A percentile compares a stretch with the other conserved stretches of the same genome.
These are phyloP conservation scores for Coniella vitis DNA, from an alignment of 2,329 filamentous ascomycete genomes.

Conservation along the genomic window DNA sequence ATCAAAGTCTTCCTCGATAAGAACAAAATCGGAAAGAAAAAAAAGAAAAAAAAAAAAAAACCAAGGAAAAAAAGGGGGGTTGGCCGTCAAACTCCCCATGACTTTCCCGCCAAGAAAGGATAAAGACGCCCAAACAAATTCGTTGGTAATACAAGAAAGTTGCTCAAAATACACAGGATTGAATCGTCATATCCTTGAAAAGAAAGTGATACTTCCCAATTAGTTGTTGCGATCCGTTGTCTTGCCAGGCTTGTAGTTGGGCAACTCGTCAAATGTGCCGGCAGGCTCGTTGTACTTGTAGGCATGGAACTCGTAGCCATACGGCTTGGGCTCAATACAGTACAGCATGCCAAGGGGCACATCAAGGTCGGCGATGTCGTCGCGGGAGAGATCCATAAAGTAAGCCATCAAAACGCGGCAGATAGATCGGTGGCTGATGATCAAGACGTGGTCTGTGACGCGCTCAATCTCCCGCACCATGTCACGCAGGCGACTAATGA, in stretches of 20 bases:
- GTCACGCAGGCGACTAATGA: conserved; percentile 89
- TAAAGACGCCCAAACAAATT: background rate
- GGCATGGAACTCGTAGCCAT: conserved; percentile 93
- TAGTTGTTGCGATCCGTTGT: conserved; percentile 37
- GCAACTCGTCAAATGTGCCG: conserved; percentile 78
- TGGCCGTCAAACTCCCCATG: no score
- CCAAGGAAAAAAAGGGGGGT: no score
- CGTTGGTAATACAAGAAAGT: background rate
- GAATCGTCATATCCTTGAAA: no score
- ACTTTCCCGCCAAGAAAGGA: no score
- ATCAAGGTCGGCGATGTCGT: conserved; percentile 91
- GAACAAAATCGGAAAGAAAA: no score
- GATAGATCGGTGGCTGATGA: conserved; percentile 88
- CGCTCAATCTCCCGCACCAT: conserved; percentile 97
- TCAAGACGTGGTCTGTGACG: conserved; percentile 89
- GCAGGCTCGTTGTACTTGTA: conserved; percentile 78
- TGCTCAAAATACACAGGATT: no score
- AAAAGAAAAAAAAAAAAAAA: no score
- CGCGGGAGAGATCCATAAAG: conserved; percentile 84
- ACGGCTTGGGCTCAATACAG: conserved; percentile 93
- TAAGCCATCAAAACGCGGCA: conserved; percentile 91
- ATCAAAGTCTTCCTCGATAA: no score
- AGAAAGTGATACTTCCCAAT: background rate
- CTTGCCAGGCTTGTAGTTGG: conserved; percentile 71
- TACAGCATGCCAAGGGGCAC: conserved; percentile 91